Evolutionary conservation across 208 protist genomes (phyloP), one percentile per base, ranked within the genome.

Genomic region (Crithidia sp.): DNA sequence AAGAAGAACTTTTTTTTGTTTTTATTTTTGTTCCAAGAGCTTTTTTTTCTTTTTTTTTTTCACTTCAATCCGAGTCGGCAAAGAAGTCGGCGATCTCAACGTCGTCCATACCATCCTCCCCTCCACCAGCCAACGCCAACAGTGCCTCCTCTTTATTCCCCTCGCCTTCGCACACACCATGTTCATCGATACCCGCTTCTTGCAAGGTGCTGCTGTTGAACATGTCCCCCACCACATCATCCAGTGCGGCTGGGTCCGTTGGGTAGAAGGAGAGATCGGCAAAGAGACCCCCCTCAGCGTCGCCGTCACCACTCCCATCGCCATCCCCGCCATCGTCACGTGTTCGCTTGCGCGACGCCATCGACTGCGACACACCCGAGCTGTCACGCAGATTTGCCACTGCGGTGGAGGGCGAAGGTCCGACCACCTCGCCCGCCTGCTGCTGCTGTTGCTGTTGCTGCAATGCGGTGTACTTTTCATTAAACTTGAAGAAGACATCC

Each of bases 401-500:
- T 28, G 28, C 28, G 28, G 28, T 28, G 28, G 28, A 28, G 28
- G 0, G 28, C 28, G 28, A 28, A 28, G 28, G 28, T 1, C 28
- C 28, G 28, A 28, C 28, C 28, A 28, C 28, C 28, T 28, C 28
- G 28, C 28, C 28, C 28, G 28, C 28, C 28, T 28, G 28, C 28
- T 28, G 28, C 28, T 28, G 28, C 28, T 28, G n/a, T n/a, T 74
- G 62, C 47, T 62, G 45, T 59, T 57, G 69, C 55, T 82, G 67
- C 47, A 95, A 71, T 41, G 64, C 63, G 13, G 69, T 69, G 60
- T 95, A 95, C 58, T 69, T 66, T 52, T 94, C 85, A 59, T 79
- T 85, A 57, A 96, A 96, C 47, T 81, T 70, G 52, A 96, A 95
- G 59, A 96, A 96, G 2, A 84, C 87, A 66, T 96, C 92, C 8